Conservation (phyloP, 345 rosid genomes). For the Eucalyptus fibrosa region DNA sequence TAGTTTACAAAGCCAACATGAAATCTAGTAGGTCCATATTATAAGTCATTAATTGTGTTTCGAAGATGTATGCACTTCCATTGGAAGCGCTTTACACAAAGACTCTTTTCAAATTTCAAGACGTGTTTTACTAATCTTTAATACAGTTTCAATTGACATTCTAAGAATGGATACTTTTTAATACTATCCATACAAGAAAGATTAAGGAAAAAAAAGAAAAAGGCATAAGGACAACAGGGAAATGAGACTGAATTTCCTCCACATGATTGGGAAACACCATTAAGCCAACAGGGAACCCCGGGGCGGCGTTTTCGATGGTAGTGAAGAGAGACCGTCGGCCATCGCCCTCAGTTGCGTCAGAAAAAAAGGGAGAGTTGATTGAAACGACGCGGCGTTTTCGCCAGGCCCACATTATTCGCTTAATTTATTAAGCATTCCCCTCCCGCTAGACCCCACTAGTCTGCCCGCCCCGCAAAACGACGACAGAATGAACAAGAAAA, state of each 20-base stretch:
- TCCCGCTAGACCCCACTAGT: too few relatives aligned
- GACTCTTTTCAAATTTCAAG: too few relatives aligned
- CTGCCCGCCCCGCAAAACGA: background rate
- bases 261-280: background rate
- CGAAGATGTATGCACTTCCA: background rate
- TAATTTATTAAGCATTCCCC: background rate
- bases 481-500: background rate
- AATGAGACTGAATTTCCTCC: background rate
- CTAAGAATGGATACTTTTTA: too few relatives aligned
- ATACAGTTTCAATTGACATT: too few relatives aligned
- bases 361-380: background rate
- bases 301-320: too few relatives aligned
- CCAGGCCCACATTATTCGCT: background rate
- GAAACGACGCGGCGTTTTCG: background rate
- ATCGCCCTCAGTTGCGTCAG: background rate
- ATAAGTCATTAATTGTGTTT: background rate
- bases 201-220: background rate
- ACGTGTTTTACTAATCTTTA: too few relatives aligned
- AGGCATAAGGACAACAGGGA: background rate
- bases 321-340: background rate
- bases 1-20: background rate
- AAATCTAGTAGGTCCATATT: background rate
- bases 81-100: too few relatives aligned
- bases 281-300: background rate
- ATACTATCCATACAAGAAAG: background rate